Percentiles rank a stretch among this genome's conserved stretches.
Conservation (phyloP, 371 early-diverging fungal species). For the Blakeslea trispora region DNA sequence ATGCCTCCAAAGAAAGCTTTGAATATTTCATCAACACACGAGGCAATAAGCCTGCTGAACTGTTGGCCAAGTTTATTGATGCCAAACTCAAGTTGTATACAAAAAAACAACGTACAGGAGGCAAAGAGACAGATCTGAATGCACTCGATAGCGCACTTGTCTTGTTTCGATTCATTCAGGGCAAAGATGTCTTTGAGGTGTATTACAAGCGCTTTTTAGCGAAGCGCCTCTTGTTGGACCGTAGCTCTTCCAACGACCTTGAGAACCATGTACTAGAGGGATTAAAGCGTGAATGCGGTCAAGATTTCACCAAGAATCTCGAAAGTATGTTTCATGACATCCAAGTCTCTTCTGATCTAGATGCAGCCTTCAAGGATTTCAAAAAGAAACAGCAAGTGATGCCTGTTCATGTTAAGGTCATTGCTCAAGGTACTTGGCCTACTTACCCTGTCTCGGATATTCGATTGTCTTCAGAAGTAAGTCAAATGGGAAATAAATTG, state of each 20-base stretch:
- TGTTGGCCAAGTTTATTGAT: constrained; percentile 85
- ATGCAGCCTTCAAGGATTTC: constrained; percentile 38
- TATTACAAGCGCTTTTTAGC: constrained; percentile 93
- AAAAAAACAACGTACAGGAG: neutral
- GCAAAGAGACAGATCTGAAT: constrained; percentile 39
- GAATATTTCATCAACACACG: constrained; percentile 85
- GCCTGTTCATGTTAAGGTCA: constrained; percentile 77
- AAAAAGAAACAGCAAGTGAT: constrained; percentile 33
- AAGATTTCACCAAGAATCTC: constrained; percentile 84
- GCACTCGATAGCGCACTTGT: constrained; percentile 71
- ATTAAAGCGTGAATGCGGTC: constrained; percentile 87
- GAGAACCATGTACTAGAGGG: constrained; percentile 85
- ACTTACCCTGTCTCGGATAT: constrained; percentile 71
- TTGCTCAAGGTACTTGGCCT: constrained; percentile 92
- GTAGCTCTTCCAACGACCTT: constrained; percentile 75
- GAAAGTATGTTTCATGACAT: constrained; percentile 96
- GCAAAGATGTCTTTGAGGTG: constrained; percentile 95
- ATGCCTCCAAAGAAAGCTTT: constrained; percentile 83
- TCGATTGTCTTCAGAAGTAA: constrained; percentile 69
- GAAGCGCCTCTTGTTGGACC: constrained; percentile 79
- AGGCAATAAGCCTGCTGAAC: constrained; percentile 86
- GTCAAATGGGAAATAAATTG: too few species aligned
- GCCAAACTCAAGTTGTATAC: constrained; percentile 40
- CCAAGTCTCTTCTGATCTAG: constrained; percentile 73
- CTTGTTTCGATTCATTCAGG: constrained; percentile 88